phyloP scores from a whole-genome alignment of 345 rosid species.

The Zanthoxylum bungeanum region DNA sequence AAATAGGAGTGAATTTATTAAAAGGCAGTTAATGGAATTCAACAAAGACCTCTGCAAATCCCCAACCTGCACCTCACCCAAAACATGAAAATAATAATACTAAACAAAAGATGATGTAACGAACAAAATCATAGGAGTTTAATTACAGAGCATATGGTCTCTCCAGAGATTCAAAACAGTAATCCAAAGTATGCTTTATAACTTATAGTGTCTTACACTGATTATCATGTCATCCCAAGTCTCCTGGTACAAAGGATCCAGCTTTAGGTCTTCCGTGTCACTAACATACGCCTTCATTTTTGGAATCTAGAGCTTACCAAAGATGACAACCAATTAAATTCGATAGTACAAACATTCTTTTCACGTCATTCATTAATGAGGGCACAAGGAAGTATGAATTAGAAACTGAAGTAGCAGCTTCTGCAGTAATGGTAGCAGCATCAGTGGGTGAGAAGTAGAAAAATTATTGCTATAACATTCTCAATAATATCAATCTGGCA shows the following conservation, averaged over 20 bases:
- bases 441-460: not conserved
- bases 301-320: constrained; percentile 98
- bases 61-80: not conserved
- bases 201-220: constrained; percentile 51
- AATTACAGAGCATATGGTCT: not conserved
- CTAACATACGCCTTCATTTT: constrained; percentile 98
- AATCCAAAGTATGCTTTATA: not conserved
- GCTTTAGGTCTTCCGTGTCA: constrained; percentile 94
- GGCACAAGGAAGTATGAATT: not conserved
- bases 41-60: not conserved
- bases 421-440: not conserved
- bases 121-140: not conserved
- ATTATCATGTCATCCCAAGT: constrained; percentile 99
- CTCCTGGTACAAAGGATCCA: constrained; percentile 88
- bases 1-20: not conserved
- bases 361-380: not conserved
- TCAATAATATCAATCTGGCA: not conserved
- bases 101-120: not conserved
- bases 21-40: not conserved
- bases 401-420: not conserved
- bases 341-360: constrained; percentile 10
- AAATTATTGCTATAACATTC: not conserved
- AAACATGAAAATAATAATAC: not conserved
- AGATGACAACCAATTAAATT: constrained; percentile 47
- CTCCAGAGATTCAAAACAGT: not conserved